Conservation (phyloP, 176 grass and related monocot genomes). For the Aechmea fasciata region DNA sequence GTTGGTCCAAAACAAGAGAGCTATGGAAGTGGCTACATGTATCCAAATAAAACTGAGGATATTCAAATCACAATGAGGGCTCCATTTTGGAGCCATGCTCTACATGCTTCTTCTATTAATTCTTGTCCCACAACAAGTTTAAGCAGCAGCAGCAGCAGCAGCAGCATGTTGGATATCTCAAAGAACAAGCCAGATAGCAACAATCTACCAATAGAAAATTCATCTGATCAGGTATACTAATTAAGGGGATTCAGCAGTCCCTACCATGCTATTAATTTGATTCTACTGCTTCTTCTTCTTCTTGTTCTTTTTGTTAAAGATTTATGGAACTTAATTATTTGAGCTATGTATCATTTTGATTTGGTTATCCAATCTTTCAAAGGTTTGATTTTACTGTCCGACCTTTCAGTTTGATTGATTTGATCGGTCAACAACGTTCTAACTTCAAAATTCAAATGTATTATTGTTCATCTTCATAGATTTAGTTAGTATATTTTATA, state of each 20-base stretch:
- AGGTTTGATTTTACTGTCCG: too few species aligned
- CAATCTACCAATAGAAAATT: conserved; percentile 11
- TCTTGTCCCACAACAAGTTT: conserved; percentile 56
- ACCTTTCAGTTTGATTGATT: too few species aligned
- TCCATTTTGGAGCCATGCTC: conserved; percentile 33
- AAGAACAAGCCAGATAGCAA: conserved; percentile 44
- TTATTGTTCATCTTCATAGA: too few species aligned
- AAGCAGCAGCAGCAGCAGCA: conserved; percentile 12
- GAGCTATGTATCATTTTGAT: too few species aligned
- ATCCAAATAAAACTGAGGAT: conserved; percentile 9
- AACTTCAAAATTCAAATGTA: too few species aligned
- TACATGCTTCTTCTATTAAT: conserved; percentile 47
- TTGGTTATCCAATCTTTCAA: too few species aligned
- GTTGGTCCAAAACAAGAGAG: background rate
- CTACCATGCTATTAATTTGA: background rate
- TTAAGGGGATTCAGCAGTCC: too few species aligned
- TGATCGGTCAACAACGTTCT: too few species aligned
- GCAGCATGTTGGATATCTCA: conserved; percentile 61
- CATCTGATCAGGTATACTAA: conserved; percentile 30
- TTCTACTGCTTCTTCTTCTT: background rate
- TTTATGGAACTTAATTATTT: too few species aligned
- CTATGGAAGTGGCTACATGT: background rate
- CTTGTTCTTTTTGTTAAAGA: background rate
- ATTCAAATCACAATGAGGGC: conserved; percentile 20
- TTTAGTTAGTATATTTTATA: too few species aligned